Percentiles rank a stretch among this genome's conserved stretches.
Evolutionary conservation across 345 rosid species (phyloP).

Genomic region (Euphorbia pulcherrima): DNA sequence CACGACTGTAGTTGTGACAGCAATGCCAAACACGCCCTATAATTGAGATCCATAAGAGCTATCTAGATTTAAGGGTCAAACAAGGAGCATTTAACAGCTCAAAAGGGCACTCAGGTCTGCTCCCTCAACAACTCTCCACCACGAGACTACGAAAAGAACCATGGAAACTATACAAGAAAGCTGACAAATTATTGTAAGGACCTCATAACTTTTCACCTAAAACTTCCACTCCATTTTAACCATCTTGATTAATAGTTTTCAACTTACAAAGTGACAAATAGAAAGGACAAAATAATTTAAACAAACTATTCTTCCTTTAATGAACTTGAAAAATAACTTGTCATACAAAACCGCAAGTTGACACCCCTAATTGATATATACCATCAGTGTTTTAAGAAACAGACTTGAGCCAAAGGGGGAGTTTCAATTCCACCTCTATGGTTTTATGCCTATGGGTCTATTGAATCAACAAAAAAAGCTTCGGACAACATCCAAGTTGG

Average conservation of each 20-base stretch:
- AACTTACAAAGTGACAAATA: neutral
- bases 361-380: no score
- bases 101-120: neutral
- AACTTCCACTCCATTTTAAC: no score
- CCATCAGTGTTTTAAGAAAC: no score
- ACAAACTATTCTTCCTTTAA: neutral
- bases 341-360: neutral
- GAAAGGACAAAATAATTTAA: neutral
- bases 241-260: neutral
- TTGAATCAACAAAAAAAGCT: neutral
- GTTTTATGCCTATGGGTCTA: conserved; percentile 1
- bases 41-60: neutral
- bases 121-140: no score
- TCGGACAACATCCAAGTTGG: conserved; percentile 2
- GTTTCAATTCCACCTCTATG: neutral
- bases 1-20: no score
- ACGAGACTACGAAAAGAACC: no score
- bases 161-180: neutral
- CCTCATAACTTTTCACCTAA: neutral
- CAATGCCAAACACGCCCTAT: no score
- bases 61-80: neutral
- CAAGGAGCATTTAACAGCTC: neutral
- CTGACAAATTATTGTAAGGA: neutral
- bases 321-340: no score
- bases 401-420: no score